These are phyloP conservation scores for Pyrenopolyporus hunteri DNA, from an alignment of 495 filamentous ascomycete genomes.

Conservation along the genomic window DNA sequence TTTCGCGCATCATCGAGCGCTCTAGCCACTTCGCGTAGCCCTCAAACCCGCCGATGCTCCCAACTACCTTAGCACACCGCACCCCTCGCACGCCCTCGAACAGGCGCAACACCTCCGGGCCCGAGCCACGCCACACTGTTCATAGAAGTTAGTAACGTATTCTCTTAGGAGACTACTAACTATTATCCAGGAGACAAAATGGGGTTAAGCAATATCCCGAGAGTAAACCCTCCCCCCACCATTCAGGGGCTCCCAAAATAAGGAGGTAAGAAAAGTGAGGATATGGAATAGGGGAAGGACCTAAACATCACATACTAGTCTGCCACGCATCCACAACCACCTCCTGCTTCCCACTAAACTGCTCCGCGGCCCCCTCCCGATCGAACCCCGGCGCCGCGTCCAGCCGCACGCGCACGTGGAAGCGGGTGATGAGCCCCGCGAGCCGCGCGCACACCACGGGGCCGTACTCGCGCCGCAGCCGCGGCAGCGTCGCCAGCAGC, in stretches of 20 bases:
- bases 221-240: too few species aligned
- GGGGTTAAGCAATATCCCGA: too few species aligned
- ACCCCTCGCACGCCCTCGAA: constrained; percentile 62
- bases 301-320: constrained; percentile 24
- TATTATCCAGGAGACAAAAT: too few species aligned
- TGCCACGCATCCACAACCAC: constrained; percentile 56
- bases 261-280: not conserved
- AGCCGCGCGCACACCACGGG: constrained; percentile 43
- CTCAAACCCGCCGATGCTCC: constrained; percentile 49
- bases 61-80: constrained; percentile 46
- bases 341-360: constrained; percentile 52
- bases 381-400: constrained; percentile 53
- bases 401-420: constrained; percentile 52
- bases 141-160: not conserved
- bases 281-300: not conserved
- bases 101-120: constrained; percentile 47
- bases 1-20: constrained; percentile 48
- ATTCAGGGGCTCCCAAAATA: not conserved
- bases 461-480: constrained; percentile 40
- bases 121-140: constrained; percentile 45
- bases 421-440: constrained; percentile 48
- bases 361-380: constrained; percentile 30
- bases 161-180: too few species aligned
- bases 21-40: constrained; percentile 55
- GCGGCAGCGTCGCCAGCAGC: constrained; percentile 53